Evolutionary conservation across 2,329 filamentous ascomycete species (phyloP), one percentile per base, ranked within the genome.

Genomic region (Botrytis porri): DNA sequence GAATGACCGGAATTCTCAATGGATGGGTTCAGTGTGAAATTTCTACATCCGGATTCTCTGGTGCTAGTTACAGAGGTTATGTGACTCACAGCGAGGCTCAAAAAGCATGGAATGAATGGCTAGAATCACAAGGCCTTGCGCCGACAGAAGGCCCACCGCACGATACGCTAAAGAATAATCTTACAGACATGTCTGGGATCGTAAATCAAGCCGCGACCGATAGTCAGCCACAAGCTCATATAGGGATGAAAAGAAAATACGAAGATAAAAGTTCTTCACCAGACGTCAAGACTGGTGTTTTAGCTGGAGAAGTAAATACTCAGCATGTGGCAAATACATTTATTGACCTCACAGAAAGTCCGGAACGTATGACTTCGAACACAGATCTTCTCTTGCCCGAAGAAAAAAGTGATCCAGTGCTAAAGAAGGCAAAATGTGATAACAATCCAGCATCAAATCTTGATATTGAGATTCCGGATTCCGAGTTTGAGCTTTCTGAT

Each of bases 101-200:
- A 35, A n/a, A 41, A 54, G 76, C 73, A 20, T 77, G 76, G 76
- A 43, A 75, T 12, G 70, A 73, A 14, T 75, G 70, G 70, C 37
- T 45, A 59, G 57, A 37, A 1, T 35, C 60, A 10, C 39, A 67
- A 67, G 65, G 65, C 18, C 9, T 57, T 41, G 18, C 35, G 18
- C 48, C 65, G 20, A 57, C 39, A 18, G n/a, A 57, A 41, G 65
- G 65, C 4, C 10, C 37, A 41, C 65, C 65, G 25, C 65, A 57
- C 22, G 18, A 57, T 16, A 57, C 65, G 3, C n/a, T 57, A 32
- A 48, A 67, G 65, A 16, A 67, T 57, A 32, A 41, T 41, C 65
- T 57, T 25, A 57, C 35, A 41, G 65, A 57, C 41, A 32, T 7
- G 4, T 41, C 65, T 32, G 32, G 12, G 10, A 14, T 57, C 10